phyloP scores from a whole-genome alignment of 2,329 filamentous ascomycete genomes.

The Penicillium digitatum region DNA sequence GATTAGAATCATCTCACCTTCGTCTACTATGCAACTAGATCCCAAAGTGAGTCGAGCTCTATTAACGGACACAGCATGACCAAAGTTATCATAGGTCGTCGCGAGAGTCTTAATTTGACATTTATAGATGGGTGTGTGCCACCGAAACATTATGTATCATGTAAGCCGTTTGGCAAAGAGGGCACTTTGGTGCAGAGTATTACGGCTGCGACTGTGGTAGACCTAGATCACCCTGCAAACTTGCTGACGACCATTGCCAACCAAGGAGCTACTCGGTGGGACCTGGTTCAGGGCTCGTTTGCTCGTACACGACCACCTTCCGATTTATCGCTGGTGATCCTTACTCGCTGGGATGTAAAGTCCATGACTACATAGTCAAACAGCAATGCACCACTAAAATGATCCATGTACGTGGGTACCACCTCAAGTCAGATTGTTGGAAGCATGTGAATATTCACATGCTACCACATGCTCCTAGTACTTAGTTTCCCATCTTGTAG shows the following conservation, averaged over 20 bases:
- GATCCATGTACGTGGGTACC: conserved; percentile 2
- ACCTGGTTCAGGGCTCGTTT: conserved; percentile 53
- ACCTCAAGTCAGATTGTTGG: conserved; percentile 8
- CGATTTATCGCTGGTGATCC: conserved; percentile 6
- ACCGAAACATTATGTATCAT: conserved; percentile 55
- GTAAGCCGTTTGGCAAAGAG: conserved; percentile 42
- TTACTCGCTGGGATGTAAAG: conserved; percentile 5
- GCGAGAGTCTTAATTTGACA: conserved; percentile 54
- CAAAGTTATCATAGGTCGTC: conserved; percentile 49
- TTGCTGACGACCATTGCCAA: conserved; percentile 58
- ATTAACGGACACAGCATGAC: conserved; percentile 47
- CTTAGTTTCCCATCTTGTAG: too few relatives aligned
- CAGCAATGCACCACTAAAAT: neutral
- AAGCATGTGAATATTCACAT: too few relatives aligned
- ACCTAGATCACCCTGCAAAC: conserved; percentile 47
- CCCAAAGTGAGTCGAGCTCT: conserved; percentile 50
- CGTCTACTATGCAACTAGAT: conserved; percentile 41
- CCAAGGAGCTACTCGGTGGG: conserved; percentile 59
- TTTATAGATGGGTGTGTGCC: conserved; percentile 59
- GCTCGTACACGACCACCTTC: conserved; percentile 1
- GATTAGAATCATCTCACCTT: too few relatives aligned
- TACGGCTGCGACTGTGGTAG: conserved; percentile 52
- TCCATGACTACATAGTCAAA: neutral
- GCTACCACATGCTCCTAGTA: too few relatives aligned
- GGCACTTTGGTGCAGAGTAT: conserved; percentile 50